Percentiles rank a stretch among this genome's conserved stretches.
phyloP scores from a whole-genome alignment of 352 stramenopile genomes.

The Pseudoperonospora humuli region DNA sequence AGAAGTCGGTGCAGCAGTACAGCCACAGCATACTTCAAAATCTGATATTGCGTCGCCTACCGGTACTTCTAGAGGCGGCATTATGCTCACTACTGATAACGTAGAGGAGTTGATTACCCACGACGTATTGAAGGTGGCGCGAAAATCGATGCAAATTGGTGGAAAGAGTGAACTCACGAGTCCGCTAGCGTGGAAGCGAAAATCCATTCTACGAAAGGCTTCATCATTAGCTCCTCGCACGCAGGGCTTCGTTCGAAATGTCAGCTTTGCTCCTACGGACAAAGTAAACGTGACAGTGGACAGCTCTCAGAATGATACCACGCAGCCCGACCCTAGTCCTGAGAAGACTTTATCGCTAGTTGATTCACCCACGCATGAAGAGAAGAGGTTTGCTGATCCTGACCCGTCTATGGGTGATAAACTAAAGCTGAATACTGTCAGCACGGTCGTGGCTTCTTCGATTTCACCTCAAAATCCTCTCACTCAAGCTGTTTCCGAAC shows the following conservation, averaged over 20 bases:
- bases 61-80: neutral
- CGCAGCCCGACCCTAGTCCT: constrained; percentile 19
- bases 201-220: constrained; percentile 28
- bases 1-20: neutral
- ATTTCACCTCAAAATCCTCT: neutral
- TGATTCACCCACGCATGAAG: constrained; percentile 2
- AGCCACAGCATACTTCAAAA: neutral
- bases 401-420: constrained; percentile 6
- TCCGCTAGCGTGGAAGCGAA: constrained; percentile 19
- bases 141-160: constrained; percentile 21
- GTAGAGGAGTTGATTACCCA: constrained; percentile 1
- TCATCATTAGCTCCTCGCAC: constrained; percentile 18
- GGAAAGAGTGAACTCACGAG: constrained; percentile 11
- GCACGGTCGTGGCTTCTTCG: neutral
- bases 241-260: constrained; percentile 7
- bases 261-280: constrained; percentile 26
- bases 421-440: constrained; percentile 3
- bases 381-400: neutral
- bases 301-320: constrained; percentile 16
- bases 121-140: constrained; percentile 5
- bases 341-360: constrained; percentile 2
- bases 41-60: neutral
- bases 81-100: neutral
- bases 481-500: neutral
- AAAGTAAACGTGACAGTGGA: constrained; percentile 23